Evolutionary conservation across 805 yeast genomes (phyloP).

Genomic region (Zygosaccharomyces pseudorouxii): DNA sequence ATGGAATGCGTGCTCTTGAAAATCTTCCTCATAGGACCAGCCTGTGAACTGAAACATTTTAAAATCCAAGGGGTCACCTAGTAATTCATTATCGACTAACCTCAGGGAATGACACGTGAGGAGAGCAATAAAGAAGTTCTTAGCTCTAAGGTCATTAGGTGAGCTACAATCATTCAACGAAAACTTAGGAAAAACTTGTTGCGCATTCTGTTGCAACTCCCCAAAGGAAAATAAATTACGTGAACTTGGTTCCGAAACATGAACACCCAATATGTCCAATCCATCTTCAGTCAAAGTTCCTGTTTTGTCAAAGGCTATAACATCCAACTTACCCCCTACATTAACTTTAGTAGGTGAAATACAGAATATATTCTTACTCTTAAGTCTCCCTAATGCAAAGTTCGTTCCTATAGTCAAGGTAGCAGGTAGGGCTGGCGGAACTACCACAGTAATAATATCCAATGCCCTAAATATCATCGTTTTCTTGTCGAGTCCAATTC

Average conservation of each 20-base stretch:
- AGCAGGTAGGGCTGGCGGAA: conserved; percentile 98
- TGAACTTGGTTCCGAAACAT: conserved; percentile 27
- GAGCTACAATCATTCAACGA: conserved; percentile 31
- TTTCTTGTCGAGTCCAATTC: conserved; percentile 62
- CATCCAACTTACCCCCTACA: conserved; percentile 91
- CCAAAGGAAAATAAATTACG: conserved; percentile 26
- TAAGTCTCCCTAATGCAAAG: conserved; percentile 76
- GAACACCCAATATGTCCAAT: conserved; percentile 76
- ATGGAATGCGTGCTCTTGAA: conserved; percentile 37
- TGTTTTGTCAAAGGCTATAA: conserved; percentile 91
- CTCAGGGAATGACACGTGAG: conserved; percentile 83
- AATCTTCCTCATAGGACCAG: conserved; percentile 73
- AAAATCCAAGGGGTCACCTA: conserved; percentile 91
- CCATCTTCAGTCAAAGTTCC: conserved; percentile 98
- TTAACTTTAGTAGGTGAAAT: conserved; percentile 93
- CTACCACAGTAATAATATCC: conserved; percentile 92
- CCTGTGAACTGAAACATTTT: conserved; percentile 90
- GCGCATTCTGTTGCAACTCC: conserved; percentile 22
- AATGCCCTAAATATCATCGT: conserved; percentile 82
- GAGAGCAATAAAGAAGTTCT: conserved; percentile 36
- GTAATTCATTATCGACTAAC: conserved; percentile 65
- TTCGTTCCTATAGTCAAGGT: conserved; percentile 95
- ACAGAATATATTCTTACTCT: conserved; percentile 69
- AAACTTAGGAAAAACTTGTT: conserved; percentile 26
- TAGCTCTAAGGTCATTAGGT: conserved; percentile 28